phyloP scores from a whole-genome alignment of 2,329 filamentous ascomycete species.

The Mycosphaerelloides madeirae region DNA sequence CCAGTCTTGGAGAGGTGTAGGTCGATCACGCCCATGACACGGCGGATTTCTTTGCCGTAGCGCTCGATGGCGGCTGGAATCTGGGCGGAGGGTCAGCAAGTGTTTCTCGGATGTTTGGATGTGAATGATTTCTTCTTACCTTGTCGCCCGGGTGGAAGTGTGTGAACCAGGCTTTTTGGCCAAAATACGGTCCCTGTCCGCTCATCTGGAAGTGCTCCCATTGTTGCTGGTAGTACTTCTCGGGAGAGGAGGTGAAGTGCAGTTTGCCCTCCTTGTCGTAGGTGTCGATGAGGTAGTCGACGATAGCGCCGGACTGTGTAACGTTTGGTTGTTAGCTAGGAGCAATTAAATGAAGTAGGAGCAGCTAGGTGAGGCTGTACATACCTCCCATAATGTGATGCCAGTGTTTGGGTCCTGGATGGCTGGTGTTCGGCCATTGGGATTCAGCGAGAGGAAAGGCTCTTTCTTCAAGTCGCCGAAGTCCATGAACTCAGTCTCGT shows the following conservation, averaged over 20 bases:
- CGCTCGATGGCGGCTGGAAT: constrained; percentile 41
- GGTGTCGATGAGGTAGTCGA: constrained; percentile 27
- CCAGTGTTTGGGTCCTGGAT: constrained; percentile 45
- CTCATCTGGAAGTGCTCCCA: constrained; percentile 32
- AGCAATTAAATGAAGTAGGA: no score
- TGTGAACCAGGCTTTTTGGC: constrained; percentile 44
- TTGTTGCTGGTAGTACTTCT: constrained; percentile 25
- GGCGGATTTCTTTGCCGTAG: constrained; percentile 42
- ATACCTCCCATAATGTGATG: constrained; percentile 38
- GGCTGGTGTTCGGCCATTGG: constrained; percentile 40
- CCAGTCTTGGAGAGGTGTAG: constrained; percentile 30
- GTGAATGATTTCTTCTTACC: no score
- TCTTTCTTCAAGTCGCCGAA: constrained; percentile 40
- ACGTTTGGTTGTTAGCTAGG: neutral
- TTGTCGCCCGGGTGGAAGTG: constrained; percentile 13
- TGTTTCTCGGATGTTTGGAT: constrained; percentile 38
- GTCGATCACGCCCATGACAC: constrained; percentile 44
- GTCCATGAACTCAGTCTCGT: constrained; percentile 34
- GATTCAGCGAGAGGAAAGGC: constrained; percentile 38
- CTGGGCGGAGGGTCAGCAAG: no score
- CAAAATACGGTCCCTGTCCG: constrained; percentile 35
- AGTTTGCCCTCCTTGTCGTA: constrained; percentile 31
- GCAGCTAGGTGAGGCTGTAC: no score
- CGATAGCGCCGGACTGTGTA: constrained; percentile 24
- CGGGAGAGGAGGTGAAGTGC: constrained; percentile 19